phyloP scores from a whole-genome alignment of 805 yeast genomes.

The Metschnikowia peoriensis region DNA sequence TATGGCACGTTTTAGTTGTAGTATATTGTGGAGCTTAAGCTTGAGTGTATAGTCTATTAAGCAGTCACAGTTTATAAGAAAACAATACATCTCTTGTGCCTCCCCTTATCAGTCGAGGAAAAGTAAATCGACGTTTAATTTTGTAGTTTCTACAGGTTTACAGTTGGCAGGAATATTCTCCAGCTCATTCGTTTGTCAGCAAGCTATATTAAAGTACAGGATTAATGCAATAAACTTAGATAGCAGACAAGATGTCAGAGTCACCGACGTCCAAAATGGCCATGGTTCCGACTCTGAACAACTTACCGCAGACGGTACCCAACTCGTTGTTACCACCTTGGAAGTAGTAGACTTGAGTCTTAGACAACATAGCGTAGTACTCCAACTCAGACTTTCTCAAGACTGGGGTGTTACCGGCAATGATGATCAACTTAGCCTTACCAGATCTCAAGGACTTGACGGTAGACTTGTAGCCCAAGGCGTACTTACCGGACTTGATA shows the following conservation, averaged over 20 bases:
- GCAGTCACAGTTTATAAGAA: too few species aligned
- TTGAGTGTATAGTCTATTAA: too few species aligned
- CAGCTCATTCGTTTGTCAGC: conserved; percentile 8
- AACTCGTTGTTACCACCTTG: conserved; percentile 99
- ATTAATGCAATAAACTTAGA: conserved; percentile 24
- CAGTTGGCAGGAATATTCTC: background rate
- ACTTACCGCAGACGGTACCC: conserved; percentile 99
- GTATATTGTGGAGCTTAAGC: too few species aligned
- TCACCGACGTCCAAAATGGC: conserved; percentile 98
- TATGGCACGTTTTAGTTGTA: background rate
- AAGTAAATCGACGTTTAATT: too few species aligned
- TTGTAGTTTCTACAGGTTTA: background rate
- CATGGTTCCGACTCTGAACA: conserved; percentile 98
- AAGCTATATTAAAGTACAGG: conserved; percentile 11
- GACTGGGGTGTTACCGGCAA: conserved; percentile 99
- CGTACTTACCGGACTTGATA: conserved; percentile 98
- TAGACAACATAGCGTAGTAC: conserved; percentile 99
- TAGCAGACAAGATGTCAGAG: conserved; percentile 89
- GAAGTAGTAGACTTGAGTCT: conserved; percentile 97
- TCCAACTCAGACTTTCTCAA: conserved; percentile 99
- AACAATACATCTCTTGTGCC: too few species aligned
- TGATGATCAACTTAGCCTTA: conserved; percentile 96
- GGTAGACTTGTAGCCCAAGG: conserved; percentile 99
- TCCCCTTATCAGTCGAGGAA: too few species aligned
- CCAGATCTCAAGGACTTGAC: conserved; percentile 98